A percentile compares a stretch with the other conserved stretches of the same genome.
Evolutionary conservation across 208 protist species (phyloP).

Genomic region (Trichomonas tenax): DNA sequence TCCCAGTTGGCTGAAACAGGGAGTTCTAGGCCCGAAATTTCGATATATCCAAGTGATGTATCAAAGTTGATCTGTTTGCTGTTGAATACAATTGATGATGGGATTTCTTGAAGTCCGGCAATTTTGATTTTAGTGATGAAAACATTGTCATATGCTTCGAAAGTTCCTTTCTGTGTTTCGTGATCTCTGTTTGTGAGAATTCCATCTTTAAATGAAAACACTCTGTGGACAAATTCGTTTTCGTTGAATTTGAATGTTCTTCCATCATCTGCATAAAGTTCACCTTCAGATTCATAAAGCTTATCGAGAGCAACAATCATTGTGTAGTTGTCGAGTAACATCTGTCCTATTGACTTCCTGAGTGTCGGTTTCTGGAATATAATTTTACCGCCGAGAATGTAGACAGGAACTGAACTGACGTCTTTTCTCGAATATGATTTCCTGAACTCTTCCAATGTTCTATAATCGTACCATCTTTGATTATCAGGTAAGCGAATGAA

Average conservation of each 20-base stretch:
- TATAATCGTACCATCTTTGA: slow-evolving; percentile 52
- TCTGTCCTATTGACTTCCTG: slow-evolving; percentile 57
- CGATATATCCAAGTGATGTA: not conserved
- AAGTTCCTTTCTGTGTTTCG: not conserved
- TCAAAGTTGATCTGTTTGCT: not conserved
- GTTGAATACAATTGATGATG: not conserved
- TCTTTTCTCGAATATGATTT: not conserved
- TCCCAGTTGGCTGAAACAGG: not conserved
- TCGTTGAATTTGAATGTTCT: slow-evolving; percentile 19
- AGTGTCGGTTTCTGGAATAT: slow-evolving; percentile 66
- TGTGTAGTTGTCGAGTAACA: slow-evolving; percentile 50
- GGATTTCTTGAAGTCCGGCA: not conserved
- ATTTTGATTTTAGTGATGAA: not conserved
- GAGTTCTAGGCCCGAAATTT: not conserved
- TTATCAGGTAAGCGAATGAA: slow-evolving; percentile 58
- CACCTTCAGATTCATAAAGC: not conserved
- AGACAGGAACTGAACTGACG: slow-evolving; percentile 57
- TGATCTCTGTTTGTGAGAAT: not conserved
- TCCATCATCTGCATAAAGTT: slow-evolving; percentile 33
- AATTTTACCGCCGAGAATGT: slow-evolving; percentile 68
- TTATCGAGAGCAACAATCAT: slow-evolving; percentile 38
- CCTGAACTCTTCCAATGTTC: not conserved
- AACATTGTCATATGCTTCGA: not conserved
- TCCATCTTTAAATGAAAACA: not conserved
- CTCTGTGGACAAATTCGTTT: not conserved